Conservation (phyloP, 2,329 filamentous ascomycete genomes). For the Pseudogymnoascus sp. region DNA sequence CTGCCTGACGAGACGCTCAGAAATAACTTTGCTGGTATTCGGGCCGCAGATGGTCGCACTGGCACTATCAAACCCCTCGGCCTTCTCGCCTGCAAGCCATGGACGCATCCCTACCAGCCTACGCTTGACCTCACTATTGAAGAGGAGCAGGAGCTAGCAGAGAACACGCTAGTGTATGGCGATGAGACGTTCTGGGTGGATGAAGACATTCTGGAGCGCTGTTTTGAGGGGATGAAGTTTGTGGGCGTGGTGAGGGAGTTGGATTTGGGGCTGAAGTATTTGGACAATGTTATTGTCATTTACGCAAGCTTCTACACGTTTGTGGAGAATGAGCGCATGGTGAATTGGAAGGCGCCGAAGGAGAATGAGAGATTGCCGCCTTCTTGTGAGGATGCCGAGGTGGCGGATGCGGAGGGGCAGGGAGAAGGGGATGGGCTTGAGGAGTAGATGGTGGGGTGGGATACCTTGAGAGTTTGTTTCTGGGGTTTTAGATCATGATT, state of each 20-base stretch:
- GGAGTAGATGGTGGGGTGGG: not conserved
- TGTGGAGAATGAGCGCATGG: slow-evolving; percentile 63
- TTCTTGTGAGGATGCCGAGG: slow-evolving; percentile 17
- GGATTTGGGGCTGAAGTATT: slow-evolving; percentile 54
- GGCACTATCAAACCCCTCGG: slow-evolving; percentile 38
- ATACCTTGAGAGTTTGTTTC: not conserved
- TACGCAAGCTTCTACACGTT: slow-evolving; percentile 58
- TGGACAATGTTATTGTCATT: slow-evolving; percentile 50
- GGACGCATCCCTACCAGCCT: slow-evolving; percentile 31
- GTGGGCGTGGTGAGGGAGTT: slow-evolving; percentile 48
- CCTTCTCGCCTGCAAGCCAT: slow-evolving; percentile 36
- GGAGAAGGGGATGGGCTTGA: not conserved
- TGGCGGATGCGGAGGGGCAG: slow-evolving; percentile 9
- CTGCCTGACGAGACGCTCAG: slow-evolving; percentile 36
- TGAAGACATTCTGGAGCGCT: slow-evolving; percentile 46
- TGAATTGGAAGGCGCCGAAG: slow-evolving; percentile 52
- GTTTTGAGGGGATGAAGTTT: slow-evolving; percentile 60
- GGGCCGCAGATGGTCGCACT: slow-evolving; percentile 28
- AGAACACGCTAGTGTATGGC: slow-evolving; percentile 20
- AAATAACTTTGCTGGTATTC: slow-evolving; percentile 39
- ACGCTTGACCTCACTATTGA: slow-evolving; percentile 23
- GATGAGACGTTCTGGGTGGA: slow-evolving; percentile 62
- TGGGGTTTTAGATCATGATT: not conserved
- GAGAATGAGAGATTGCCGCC: slow-evolving; percentile 19
- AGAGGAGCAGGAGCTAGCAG: slow-evolving; percentile 21